These are phyloP conservation scores for Cantharellus anzutake DNA, from an alignment of 768 basidiomycete genomes.

Conservation along the genomic window DNA sequence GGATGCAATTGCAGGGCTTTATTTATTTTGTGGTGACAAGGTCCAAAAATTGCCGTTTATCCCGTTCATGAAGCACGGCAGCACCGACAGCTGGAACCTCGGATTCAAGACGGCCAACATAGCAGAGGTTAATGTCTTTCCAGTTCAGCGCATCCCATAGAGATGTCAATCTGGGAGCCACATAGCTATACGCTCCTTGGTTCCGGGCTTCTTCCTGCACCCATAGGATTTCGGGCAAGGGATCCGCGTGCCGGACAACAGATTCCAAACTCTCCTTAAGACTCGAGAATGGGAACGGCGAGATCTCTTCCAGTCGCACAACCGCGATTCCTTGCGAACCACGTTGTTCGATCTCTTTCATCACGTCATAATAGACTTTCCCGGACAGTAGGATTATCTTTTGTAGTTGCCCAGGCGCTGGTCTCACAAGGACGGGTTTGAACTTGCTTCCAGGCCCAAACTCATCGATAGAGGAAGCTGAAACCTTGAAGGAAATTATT, in stretches of 20 bases:
- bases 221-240: constrained; percentile 22
- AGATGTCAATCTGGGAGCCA: constrained; percentile 32
- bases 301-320: constrained; percentile 67
- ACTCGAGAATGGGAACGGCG: constrained; percentile 63
- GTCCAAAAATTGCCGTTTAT: constrained; percentile 41
- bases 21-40: too few relatives aligned
- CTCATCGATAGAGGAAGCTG: constrained; percentile 46
- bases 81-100: constrained; percentile 64
- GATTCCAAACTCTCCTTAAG: constrained; percentile 27
- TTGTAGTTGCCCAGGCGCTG: constrained; percentile 22
- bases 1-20: too few relatives aligned
- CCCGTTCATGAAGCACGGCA: constrained; percentile 42
- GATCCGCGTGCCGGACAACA: constrained; percentile 22
- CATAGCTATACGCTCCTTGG: constrained; percentile 64
- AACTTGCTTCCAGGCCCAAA: constrained; percentile 41
- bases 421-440: constrained; percentile 47
- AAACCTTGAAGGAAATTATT: constrained; percentile 30
- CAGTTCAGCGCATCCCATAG: constrained; percentile 28
- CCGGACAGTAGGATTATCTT: constrained; percentile 61
- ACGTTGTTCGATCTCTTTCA: constrained; percentile 39
- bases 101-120: constrained; percentile 50
- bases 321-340: constrained; percentile 40
- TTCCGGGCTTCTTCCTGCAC: constrained; percentile 81
- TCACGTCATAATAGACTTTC: constrained; percentile 77
- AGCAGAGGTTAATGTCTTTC: constrained; percentile 22